These are phyloP conservation scores for Microbotryum intermedium DNA, from an alignment of 1,284 basidiomycete genomes.

Conservation along the genomic window DNA sequence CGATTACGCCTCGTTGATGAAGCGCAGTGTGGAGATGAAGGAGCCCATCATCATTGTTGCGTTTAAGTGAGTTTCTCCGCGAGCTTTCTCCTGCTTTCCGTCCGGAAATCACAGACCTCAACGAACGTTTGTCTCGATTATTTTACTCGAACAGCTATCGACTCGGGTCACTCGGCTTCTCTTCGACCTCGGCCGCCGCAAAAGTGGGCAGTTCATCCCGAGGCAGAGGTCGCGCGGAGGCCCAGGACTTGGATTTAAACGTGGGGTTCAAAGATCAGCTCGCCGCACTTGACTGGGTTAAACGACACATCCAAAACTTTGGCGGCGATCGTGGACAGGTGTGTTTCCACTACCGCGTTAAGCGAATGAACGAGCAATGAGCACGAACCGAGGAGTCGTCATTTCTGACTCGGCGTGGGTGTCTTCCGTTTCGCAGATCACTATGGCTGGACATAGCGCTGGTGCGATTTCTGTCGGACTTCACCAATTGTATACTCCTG, in stretches of 20 bases:
- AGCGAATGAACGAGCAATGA: too few relatives aligned
- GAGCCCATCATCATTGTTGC: conserved; percentile 22
- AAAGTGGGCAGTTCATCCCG: conserved; percentile 20
- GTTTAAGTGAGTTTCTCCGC: conserved; percentile 18
- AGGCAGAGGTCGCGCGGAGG: background rate
- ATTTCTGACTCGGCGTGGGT: background rate
- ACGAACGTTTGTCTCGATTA: background rate
- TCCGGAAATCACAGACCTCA: background rate
- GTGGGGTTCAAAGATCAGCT: conserved; percentile 28
- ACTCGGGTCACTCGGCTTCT: conserved; percentile 25
- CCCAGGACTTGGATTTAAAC: conserved; percentile 25
- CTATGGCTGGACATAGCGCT: conserved; percentile 25
- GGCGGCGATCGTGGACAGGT: conserved; percentile 21
- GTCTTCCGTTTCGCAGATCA: conserved; percentile 2
- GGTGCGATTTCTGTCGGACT: conserved; percentile 29
- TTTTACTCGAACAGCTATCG: conserved; percentile 16
- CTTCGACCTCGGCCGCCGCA: conserved; percentile 12
- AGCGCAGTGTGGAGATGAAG: conserved; percentile 12
- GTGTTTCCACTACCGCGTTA: background rate
- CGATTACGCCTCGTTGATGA: conserved; percentile 16
- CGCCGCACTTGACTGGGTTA: conserved; percentile 21
- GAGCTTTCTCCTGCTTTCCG: too few relatives aligned
- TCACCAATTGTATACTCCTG: conserved; percentile 21
- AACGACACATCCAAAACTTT: conserved; percentile 14
- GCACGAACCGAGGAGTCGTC: background rate